A percentile compares a stretch with the other conserved stretches of the same genome.
Conservation (phyloP, 2,329 filamentous ascomycete genomes). For the Pseudogymnoascus sp. region DNA sequence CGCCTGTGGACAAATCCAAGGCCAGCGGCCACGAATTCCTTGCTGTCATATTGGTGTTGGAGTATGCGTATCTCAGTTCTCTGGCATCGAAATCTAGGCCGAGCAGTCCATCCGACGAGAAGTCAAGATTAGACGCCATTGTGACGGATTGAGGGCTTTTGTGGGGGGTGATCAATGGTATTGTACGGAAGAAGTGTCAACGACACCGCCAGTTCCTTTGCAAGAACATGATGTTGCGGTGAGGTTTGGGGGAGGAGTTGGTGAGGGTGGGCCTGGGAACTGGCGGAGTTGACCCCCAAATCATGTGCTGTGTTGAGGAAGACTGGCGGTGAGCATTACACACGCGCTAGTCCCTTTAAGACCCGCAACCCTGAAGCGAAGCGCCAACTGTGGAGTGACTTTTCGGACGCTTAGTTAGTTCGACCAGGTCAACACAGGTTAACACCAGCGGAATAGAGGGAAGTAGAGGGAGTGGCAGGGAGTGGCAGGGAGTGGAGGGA, state of each 20-base stretch:
- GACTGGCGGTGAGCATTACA: constrained; percentile 9
- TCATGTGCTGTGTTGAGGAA: constrained; percentile 4
- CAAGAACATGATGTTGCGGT: constrained; percentile 24
- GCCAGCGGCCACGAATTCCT: constrained; percentile 29
- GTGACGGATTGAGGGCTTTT: constrained; percentile 27
- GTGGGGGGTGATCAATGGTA: constrained; percentile 35
- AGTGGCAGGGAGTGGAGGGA: neutral
- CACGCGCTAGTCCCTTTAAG: neutral
- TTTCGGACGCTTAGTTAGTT: constrained; percentile 1
- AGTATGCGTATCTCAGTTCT: constrained; percentile 45
- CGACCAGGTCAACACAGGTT: neutral
- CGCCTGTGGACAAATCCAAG: constrained; percentile 27
- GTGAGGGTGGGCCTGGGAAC: constrained; percentile 21
- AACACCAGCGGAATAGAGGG: neutral
- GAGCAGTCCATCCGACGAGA: constrained; percentile 54
- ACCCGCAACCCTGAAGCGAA: constrained; percentile 3
- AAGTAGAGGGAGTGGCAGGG: neutral
- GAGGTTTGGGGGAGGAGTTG: constrained; percentile 26
- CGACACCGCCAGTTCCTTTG: constrained; percentile 29
- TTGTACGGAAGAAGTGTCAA: constrained; percentile 33
- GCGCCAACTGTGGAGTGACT: neutral
- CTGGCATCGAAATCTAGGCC: constrained; percentile 54
- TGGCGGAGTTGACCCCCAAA: constrained; percentile 10
- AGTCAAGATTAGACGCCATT: constrained; percentile 50
- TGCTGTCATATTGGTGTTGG: constrained; percentile 35